Evolutionary conservation across 2,329 filamentous ascomycete species (phyloP).

Genomic region (Fusarium sp.): DNA sequence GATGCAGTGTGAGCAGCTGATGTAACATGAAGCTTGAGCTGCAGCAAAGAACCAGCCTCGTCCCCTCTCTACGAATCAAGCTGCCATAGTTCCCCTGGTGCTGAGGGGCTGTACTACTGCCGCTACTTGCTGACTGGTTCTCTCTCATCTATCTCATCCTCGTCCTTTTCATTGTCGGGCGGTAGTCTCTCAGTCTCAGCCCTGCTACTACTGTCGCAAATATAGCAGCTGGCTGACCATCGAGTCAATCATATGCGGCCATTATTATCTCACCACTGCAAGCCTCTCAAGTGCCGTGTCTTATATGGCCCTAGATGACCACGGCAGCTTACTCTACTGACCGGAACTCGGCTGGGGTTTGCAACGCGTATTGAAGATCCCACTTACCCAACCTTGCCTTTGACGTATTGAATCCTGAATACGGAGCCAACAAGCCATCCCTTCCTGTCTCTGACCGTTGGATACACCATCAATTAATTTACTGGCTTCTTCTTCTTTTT

Average conservation of each 20-base stretch:
- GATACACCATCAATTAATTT: not conserved
- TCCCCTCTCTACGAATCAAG: not conserved
- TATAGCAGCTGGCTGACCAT: conserved; percentile 33
- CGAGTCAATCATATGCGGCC: conserved; percentile 11
- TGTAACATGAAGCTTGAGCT: conserved; percentile 13
- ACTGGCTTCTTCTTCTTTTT: not conserved
- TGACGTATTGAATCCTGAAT: not conserved
- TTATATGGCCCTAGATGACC: not conserved
- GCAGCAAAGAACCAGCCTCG: conserved; percentile 9
- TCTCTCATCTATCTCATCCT: not conserved
- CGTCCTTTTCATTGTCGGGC: not conserved
- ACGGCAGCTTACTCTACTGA: not conserved
- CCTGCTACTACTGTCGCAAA: conserved; percentile 28
- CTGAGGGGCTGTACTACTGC: conserved; percentile 1
- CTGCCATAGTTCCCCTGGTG: not conserved
- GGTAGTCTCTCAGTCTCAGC: not conserved
- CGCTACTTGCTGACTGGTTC: not conserved
- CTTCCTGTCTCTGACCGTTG: not conserved
- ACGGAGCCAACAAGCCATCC: not conserved
- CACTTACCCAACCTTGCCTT: conserved; percentile 18
- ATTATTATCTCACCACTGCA: conserved; percentile 20
- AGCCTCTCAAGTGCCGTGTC: not conserved
- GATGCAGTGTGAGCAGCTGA: not conserved
- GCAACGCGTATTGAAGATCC: conserved; percentile 17
- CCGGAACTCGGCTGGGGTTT: conserved; percentile 6